Base-by-base conservation (phyloP, 2,329 filamentous ascomycete genomes). In the Hymenoscyphus repandus region DNA sequence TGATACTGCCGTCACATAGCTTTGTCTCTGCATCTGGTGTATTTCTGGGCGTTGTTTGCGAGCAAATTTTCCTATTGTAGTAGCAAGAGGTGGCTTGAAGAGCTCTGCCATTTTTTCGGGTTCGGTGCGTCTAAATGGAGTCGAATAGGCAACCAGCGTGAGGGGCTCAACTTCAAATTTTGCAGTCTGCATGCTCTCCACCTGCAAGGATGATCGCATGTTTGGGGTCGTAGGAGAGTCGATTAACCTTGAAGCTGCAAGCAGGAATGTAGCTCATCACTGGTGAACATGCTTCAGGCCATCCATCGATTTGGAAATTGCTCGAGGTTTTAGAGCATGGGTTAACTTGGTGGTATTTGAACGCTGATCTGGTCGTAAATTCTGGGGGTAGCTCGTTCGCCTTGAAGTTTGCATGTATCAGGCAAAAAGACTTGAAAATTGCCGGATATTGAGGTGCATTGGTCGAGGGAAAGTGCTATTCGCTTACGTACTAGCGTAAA, bases 341-440 rank as follows among this genome's bases (percentile, higher is more conserved):
- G 22, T 27, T 7, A 7, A 27, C 4, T 27, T 27, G 22, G 22
- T 7, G 22, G 22, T 27, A 40, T 40, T 18, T 7, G 10, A 18
- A 4, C 9, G 32, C 10, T 36, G 17, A 20, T 15, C 31, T 45
- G 31, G 12, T 37, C 30, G 18, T 18, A 38, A 22, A 32, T 33
- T 7, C 22, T 27, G 4, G 22, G 22, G 22, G 40, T 22, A 36
- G 36, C 36, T 39, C 36, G 17, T 47, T 15, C 40, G n/a, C 33
- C n/a, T 31, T 30, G 33, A 22, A 40, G 42, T 12, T 40, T 9
- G 18, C 32, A 20, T 40, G 40, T 38, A 33, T 52, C 49, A 52
- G 50, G 50, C 50, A 52, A 52, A 52, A 33, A 38, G 22, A 36
- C 11, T n/a, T 52, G 6, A 45, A 49, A 20, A 52, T 52, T 52